phyloP scores from a whole-genome alignment of 306 rosid genomes.

The Corylus americana region DNA sequence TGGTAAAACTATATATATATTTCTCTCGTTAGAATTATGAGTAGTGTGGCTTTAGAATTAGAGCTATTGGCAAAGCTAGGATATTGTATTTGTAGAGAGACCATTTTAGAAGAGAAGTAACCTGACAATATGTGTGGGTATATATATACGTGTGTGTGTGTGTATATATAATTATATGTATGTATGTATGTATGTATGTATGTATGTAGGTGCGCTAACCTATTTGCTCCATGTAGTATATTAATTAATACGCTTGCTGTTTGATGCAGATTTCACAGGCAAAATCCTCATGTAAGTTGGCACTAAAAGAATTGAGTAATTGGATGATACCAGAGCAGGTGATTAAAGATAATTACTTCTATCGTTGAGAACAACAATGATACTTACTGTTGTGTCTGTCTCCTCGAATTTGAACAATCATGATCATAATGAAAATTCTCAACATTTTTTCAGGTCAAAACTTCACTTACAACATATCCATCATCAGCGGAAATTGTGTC shows the following conservation, averaged over 20 bases:
- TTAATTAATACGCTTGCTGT: constrained; percentile 6
- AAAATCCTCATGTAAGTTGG: constrained; percentile 62
- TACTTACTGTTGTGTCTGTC: not conserved
- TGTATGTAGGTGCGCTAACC: not conserved
- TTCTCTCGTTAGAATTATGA: not conserved
- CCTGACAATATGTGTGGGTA: not conserved
- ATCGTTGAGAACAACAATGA: not conserved
- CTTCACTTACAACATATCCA: constrained; percentile 70
- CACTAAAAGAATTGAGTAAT: constrained; percentile 51
- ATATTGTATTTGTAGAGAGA: not conserved
- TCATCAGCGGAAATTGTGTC: constrained; percentile 85
- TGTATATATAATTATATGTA: too few species aligned
- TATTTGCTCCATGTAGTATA: not conserved
- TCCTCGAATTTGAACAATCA: not conserved
- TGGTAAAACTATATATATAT: not conserved
- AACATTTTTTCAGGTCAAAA: constrained; percentile 54
- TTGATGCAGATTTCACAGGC: constrained; percentile 53
- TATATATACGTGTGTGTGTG: too few species aligned
- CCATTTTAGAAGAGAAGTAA: not conserved
- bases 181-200: too few species aligned
- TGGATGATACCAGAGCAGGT: constrained; percentile 88
- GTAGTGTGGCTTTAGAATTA: not conserved
- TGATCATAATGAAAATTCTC: not conserved
- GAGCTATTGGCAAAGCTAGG: not conserved
- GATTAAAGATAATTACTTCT: not conserved